A percentile compares a stretch with the other conserved stretches of the same genome.
Conservation (phyloP, 2,329 filamentous ascomycete species). For the Magnaporthiopsis poae region DNA sequence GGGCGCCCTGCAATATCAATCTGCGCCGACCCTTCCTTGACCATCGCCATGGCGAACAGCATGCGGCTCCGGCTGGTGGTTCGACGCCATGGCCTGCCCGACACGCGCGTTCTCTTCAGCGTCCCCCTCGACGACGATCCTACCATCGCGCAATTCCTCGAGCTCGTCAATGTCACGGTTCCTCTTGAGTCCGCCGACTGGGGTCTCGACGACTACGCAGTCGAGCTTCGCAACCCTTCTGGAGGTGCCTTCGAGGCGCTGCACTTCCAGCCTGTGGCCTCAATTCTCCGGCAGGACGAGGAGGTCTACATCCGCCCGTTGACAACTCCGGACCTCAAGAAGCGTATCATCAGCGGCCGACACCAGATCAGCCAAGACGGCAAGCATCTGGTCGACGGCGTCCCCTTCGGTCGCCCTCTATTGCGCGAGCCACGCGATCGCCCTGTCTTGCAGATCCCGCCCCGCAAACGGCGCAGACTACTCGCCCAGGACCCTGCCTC, state of each 20-base stretch:
- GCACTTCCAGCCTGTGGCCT: slow-evolving; percentile 66
- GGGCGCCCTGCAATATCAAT: not conserved
- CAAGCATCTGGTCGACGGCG: slow-evolving; percentile 71
- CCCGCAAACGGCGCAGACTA: slow-evolving; percentile 58
- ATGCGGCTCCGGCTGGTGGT: slow-evolving; percentile 69
- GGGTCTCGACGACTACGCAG: slow-evolving; percentile 82
- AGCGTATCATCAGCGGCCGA: slow-evolving; percentile 64
- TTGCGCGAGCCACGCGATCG: slow-evolving; percentile 50
- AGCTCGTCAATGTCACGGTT: slow-evolving; percentile 67
- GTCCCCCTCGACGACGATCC: slow-evolving; percentile 47
- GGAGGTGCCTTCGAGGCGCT: slow-evolving; percentile 71
- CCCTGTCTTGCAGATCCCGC: slow-evolving; percentile 61
- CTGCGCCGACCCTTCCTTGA: not conserved
- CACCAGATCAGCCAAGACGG: slow-evolving; percentile 73
- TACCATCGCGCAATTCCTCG: slow-evolving; percentile 67
- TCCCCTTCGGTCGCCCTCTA: slow-evolving; percentile 70
- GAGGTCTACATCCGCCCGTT: slow-evolving; percentile 74
- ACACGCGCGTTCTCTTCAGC: slow-evolving; percentile 63
- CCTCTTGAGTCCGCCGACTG: slow-evolving; percentile 73
- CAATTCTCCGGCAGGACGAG: slow-evolving; percentile 71
- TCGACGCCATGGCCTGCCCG: slow-evolving; percentile 62
- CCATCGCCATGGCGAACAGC: slow-evolving; percentile 22
- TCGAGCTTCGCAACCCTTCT: slow-evolving; percentile 53
- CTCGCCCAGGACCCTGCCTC: slow-evolving; percentile 27
- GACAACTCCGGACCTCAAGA: slow-evolving; percentile 61